phyloP scores from a whole-genome alignment of 139 green algal genomes.

The Chlorella sp. region DNA sequence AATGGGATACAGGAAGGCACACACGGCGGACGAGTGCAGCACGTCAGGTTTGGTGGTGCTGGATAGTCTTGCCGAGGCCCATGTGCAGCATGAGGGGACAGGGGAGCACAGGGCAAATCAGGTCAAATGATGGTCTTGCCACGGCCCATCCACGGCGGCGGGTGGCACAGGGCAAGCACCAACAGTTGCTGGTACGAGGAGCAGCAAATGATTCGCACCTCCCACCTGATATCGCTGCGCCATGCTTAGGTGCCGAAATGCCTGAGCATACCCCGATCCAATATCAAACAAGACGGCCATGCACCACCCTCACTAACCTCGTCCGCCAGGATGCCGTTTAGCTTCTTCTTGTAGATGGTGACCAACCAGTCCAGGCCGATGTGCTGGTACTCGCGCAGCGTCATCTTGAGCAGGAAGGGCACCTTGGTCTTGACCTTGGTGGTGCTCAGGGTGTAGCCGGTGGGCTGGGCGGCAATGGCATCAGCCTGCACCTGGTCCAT shows the following conservation, averaged over 20 bases:
- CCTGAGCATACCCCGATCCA: neutral
- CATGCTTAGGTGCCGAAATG: too few species aligned
- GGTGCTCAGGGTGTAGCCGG: constrained; percentile 72
- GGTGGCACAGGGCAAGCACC: neutral
- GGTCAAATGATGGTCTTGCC: too few species aligned
- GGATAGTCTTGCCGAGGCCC: constrained; percentile 94
- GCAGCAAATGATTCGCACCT: too few species aligned
- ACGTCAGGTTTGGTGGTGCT: constrained; percentile 23
- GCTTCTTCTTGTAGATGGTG: constrained; percentile 78
- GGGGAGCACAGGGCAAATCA: too few species aligned
- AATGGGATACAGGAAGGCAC: neutral
- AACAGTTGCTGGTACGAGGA: too few species aligned
- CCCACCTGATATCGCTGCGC: too few species aligned
- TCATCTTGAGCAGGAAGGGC: constrained; percentile 89
- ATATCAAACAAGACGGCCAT: neutral
- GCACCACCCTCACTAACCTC: constrained; percentile 62
- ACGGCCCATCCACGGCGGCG: too few species aligned
- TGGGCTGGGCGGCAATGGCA: constrained; percentile 55
- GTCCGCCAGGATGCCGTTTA: constrained; percentile 96
- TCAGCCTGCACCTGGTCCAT: constrained; percentile 29
- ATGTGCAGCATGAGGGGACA: constrained; percentile 24
- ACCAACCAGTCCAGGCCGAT: constrained; percentile 96
- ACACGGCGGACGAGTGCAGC: too few species aligned
- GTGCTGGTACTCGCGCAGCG: constrained; percentile 93
- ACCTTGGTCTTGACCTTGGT: constrained; percentile 59